phyloP scores from a whole-genome alignment of 2,329 filamentous ascomycete species.

The Penicillium sp. region DNA sequence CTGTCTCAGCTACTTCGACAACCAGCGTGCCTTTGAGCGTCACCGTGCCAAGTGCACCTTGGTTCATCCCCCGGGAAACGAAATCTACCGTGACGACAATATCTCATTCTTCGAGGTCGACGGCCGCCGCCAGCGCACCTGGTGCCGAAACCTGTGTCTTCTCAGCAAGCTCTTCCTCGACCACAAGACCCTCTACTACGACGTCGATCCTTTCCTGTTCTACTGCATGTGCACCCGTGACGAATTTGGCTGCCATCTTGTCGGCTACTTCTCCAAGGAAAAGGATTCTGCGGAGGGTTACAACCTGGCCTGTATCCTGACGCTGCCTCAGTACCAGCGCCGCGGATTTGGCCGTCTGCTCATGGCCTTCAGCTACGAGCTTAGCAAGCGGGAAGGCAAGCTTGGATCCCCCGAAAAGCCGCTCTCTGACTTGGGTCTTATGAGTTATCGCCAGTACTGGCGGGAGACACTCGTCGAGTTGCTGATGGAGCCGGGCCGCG shows the following conservation, averaged over 20 bases:
- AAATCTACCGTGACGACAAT: slow-evolving; percentile 88
- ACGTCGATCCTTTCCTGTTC: slow-evolving; percentile 94
- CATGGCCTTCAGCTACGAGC: slow-evolving; percentile 96
- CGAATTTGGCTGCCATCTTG: slow-evolving; percentile 87
- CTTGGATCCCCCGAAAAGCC: slow-evolving; percentile 96
- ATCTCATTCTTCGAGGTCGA: slow-evolving; percentile 97
- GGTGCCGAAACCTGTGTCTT: slow-evolving; percentile 95
- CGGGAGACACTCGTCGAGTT: slow-evolving; percentile 88
- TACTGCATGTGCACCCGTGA: slow-evolving; percentile 96
- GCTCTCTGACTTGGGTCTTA: slow-evolving; percentile 82
- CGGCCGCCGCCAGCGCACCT: slow-evolving; percentile 94
- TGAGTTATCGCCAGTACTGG: slow-evolving; percentile 97
- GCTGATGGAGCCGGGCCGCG: slow-evolving; percentile 66
- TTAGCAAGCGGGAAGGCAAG: slow-evolving; percentile 91
- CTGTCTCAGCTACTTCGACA: slow-evolving; percentile 85
- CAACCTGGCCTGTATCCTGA: slow-evolving; percentile 97
- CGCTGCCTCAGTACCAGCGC: slow-evolving; percentile 90
- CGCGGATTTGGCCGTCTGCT: slow-evolving; percentile 89
- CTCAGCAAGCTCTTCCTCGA: slow-evolving; percentile 96
- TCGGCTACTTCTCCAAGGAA: slow-evolving; percentile 99
- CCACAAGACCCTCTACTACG: slow-evolving; percentile 96
- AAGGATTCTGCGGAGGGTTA: slow-evolving; percentile 96
- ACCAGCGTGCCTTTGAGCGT: slow-evolving; percentile 73
- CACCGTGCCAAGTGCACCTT: slow-evolving; percentile 88
- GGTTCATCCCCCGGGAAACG: slow-evolving; percentile 90